Evolutionary conservation across 306 rosid species (phyloP).

Genomic region (Abrus pulchellus): DNA sequence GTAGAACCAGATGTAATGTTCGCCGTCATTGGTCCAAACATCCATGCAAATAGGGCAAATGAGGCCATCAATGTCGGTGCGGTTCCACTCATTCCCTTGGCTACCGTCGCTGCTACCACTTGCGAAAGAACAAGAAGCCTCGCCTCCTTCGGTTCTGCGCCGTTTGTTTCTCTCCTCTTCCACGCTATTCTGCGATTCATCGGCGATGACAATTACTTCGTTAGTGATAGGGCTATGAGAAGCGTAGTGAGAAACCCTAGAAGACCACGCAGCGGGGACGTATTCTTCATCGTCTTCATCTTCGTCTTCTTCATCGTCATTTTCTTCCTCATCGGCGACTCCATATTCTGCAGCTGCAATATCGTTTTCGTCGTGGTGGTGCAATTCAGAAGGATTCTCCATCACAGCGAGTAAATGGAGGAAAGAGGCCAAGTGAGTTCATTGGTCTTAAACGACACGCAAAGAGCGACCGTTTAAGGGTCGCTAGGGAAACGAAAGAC

Average conservation of each 20-base stretch:
- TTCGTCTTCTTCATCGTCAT: slow-evolving; percentile 27
- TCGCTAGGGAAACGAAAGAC: neutral
- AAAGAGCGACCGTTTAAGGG: neutral
- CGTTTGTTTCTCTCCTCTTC: slow-evolving; percentile 67
- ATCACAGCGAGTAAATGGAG: neutral
- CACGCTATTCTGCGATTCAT: slow-evolving; percentile 19
- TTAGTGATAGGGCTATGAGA: slow-evolving; percentile 35
- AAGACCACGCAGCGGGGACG: slow-evolving; percentile 36
- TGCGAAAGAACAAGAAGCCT: slow-evolving; percentile 52
- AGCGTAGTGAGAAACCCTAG: slow-evolving; percentile 48
- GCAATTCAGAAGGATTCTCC: neutral
- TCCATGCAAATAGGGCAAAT: slow-evolving; percentile 92
- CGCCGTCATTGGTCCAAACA: slow-evolving; percentile 74
- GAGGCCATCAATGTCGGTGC: slow-evolving; percentile 68
- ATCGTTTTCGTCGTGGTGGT: neutral
- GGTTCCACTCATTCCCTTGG: slow-evolving; percentile 64
- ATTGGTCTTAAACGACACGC: neutral
- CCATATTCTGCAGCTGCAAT: slow-evolving; percentile 19
- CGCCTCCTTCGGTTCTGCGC: slow-evolving; percentile 67
- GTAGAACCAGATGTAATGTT: slow-evolving; percentile 74
- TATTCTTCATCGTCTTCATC: slow-evolving; percentile 47
- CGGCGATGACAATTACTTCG: slow-evolving; percentile 28
- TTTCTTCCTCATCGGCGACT: slow-evolving; percentile 34
- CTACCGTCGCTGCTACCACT: slow-evolving; percentile 45
- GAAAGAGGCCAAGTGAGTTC: neutral